These are phyloP conservation scores for Diutina mesorugosa DNA, from an alignment of 1,139 yeast genomes.

Conservation along the genomic window DNA sequence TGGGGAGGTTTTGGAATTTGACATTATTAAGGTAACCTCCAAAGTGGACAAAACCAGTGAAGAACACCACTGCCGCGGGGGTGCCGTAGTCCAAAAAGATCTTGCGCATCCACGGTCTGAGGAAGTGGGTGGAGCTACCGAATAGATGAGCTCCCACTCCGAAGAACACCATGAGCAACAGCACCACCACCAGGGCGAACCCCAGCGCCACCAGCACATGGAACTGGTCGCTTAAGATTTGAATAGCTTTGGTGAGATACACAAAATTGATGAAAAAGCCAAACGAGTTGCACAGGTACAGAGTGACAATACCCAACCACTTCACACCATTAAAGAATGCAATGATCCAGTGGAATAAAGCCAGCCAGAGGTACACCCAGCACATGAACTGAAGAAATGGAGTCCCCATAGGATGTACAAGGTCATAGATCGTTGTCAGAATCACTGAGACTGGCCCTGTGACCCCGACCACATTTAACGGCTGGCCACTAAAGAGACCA, in stretches of 20 bases:
- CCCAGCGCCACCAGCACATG: conserved; percentile 39
- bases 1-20: conserved; percentile 50
- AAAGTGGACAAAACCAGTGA: conserved; percentile 84
- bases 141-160: conserved; percentile 57
- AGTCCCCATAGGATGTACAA: conserved; percentile 50
- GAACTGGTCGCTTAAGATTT: conserved; percentile 66
- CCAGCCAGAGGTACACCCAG: conserved; percentile 90
- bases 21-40: conserved; percentile 55
- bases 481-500: conserved; percentile 81
- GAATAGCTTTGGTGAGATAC: conserved; percentile 86
- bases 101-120: conserved; percentile 49
- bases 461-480: conserved; percentile 92
- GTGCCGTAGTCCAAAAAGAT: conserved; percentile 78
- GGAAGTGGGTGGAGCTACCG: conserved; percentile 47
- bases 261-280: conserved; percentile 85
- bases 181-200: conserved; percentile 62
- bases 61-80: conserved; percentile 72
- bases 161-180: conserved; percentile 59
- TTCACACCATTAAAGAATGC: conserved; percentile 63
- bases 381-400: conserved; percentile 90
- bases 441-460: conserved; percentile 92
- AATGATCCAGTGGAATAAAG: conserved; percentile 64
- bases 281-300: conserved; percentile 85
- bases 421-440: conserved; percentile 80
- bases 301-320: conserved; percentile 59